These are phyloP conservation scores for Blastobotrys persicus DNA, from an alignment of 1,139 yeast genomes.

Conservation along the genomic window DNA sequence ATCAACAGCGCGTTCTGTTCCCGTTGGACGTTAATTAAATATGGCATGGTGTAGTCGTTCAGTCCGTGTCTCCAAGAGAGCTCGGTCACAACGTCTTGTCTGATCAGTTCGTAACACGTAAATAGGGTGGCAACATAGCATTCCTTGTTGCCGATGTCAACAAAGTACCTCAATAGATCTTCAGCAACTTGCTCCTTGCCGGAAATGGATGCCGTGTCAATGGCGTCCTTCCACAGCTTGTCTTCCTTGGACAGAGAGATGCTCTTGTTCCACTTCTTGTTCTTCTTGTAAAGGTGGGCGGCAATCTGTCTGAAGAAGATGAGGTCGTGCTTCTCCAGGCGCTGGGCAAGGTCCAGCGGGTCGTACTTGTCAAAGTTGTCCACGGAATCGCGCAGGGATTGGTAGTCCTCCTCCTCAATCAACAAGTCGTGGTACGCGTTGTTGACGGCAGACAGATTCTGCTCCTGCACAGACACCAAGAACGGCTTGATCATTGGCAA, in stretches of 20 bases:
- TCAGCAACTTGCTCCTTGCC: constrained; percentile 78
- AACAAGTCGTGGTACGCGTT: constrained; percentile 92
- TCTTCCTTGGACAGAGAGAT: constrained; percentile 86
- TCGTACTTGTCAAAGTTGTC: constrained; percentile 91
- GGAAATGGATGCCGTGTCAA: constrained; percentile 87
- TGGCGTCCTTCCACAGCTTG: constrained; percentile 92
- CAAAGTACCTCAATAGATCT: constrained; percentile 86
- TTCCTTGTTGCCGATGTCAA: constrained; percentile 95
- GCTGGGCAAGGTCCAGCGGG: constrained; percentile 85
- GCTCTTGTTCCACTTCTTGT: constrained; percentile 89
- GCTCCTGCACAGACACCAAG: constrained; percentile 83
- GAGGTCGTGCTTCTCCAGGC: constrained; percentile 87
- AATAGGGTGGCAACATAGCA: constrained; percentile 89
- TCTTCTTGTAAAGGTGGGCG: constrained; percentile 88
- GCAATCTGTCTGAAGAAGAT: constrained; percentile 95
- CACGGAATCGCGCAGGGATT: constrained; percentile 80
- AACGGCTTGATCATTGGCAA: constrained; percentile 95
- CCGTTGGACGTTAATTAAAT: constrained; percentile 71
- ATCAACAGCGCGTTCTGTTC: constrained; percentile 71
- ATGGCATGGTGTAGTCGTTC: constrained; percentile 83
- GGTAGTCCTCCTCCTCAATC: constrained; percentile 95
- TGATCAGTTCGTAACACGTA: constrained; percentile 76
- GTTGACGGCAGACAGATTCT: constrained; percentile 88
- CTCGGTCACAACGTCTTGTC: constrained; percentile 82
- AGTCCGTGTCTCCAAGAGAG: constrained; percentile 87